Conservation (phyloP, 169 alveolate species). For the Eimeria maxima region DNA sequence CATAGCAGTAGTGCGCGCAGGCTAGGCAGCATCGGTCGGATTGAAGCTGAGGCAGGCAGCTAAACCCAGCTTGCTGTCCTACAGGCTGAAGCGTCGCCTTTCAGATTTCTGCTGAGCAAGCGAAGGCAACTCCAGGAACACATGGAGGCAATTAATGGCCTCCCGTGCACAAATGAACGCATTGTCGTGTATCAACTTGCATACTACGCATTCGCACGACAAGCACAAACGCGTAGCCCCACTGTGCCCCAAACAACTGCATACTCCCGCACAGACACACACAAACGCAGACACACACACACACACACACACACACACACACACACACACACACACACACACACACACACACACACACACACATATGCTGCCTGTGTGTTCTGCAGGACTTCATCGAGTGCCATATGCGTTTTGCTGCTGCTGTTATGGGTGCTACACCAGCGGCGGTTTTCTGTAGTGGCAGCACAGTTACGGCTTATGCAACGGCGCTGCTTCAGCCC, state of each 20-base stretch:
- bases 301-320: too few species aligned
- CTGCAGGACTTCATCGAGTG: slow-evolving; percentile 33
- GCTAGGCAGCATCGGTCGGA: not conserved
- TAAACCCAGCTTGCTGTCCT: not conserved
- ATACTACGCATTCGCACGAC: not conserved
- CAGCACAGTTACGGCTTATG: slow-evolving; percentile 8
- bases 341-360: not conserved
- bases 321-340: not conserved
- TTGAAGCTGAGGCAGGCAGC: not conserved
- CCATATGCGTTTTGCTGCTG: slow-evolving; percentile 39
- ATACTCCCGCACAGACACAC: not conserved
- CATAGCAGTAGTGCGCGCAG: not conserved
- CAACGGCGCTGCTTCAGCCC: slow-evolving; percentile 73
- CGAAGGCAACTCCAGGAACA: not conserved
- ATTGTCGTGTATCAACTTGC: not conserved
- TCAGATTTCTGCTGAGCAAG: not conserved
- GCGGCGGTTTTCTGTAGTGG: slow-evolving; percentile 59
- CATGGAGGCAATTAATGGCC: not conserved
- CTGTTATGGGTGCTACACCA: slow-evolving; percentile 67
- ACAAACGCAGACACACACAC: not conserved
- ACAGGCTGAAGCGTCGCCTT: not conserved
- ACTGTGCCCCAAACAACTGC: too few species aligned
- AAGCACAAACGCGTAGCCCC: not conserved
- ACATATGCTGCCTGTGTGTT: not conserved
- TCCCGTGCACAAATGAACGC: not conserved